phyloP scores from a whole-genome alignment of 169 alveolate species.

The Cytauxzoon felis region DNA sequence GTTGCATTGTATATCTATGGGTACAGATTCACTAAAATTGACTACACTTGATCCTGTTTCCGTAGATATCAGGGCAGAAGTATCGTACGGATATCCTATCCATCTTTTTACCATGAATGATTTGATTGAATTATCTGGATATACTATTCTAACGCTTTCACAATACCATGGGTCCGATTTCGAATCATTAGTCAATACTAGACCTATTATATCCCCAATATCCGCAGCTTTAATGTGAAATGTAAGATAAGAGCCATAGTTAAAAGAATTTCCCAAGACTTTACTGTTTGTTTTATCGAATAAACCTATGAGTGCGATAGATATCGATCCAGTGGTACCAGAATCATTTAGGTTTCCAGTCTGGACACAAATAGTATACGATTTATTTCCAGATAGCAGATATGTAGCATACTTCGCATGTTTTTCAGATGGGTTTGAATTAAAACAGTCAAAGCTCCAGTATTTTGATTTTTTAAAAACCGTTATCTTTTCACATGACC shows the following conservation, averaged over 20 bases:
- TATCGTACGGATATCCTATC: slow-evolving; percentile 79
- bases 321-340: slow-evolving; percentile 76
- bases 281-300: slow-evolving; percentile 74
- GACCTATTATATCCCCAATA: slow-evolving; percentile 76
- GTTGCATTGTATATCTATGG: slow-evolving; percentile 57
- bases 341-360: slow-evolving; percentile 78
- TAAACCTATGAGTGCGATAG: slow-evolving; percentile 72
- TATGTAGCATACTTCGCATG: slow-evolving; percentile 54
- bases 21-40: slow-evolving; percentile 58
- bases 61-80: slow-evolving; percentile 64
- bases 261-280: slow-evolving; percentile 68
- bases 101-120: slow-evolving; percentile 78
- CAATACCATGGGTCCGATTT: slow-evolving; percentile 83
- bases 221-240: slow-evolving; percentile 80
- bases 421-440: slow-evolving; percentile 60
- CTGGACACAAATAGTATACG: slow-evolving; percentile 69
- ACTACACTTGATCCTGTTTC: slow-evolving; percentile 52
- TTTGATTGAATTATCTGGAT: slow-evolving; percentile 63
- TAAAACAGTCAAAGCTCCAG: slow-evolving; percentile 85
- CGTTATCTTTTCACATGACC: slow-evolving; percentile 84
- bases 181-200: slow-evolving; percentile 74
- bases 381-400: slow-evolving; percentile 63
- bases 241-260: slow-evolving; percentile 65
- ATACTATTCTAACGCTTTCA: slow-evolving; percentile 69
- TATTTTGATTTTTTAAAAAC: slow-evolving; percentile 81